Evolutionary conservation across 768 basidiomycete genomes (phyloP).

Genomic region (Boletus subparvulus): DNA sequence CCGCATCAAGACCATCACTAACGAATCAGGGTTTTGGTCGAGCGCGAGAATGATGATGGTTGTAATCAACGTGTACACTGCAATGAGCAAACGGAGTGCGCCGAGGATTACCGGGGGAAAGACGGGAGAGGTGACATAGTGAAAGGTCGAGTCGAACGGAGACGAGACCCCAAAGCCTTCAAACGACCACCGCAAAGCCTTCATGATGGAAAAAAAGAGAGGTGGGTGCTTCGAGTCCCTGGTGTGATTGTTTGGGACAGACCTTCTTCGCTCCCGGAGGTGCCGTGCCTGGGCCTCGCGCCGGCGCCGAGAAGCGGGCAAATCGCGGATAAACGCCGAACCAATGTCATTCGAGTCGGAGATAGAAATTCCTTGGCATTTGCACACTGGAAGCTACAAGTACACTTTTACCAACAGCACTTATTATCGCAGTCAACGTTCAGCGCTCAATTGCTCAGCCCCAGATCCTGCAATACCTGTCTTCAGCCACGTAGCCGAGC

Average conservation of each 20-base stretch:
- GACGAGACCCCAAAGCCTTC: constrained; percentile 34
- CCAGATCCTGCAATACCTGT: constrained; percentile 24
- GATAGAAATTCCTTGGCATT: too few species aligned
- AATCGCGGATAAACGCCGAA: too few species aligned
- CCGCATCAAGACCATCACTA: constrained; percentile 24
- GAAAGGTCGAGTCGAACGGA: constrained; percentile 41
- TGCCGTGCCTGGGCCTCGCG: too few species aligned
- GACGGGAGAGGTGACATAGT: constrained; percentile 43
- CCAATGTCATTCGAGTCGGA: too few species aligned
- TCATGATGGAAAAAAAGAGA: neutral
- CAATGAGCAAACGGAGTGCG: constrained; percentile 45
- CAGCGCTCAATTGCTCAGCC: neutral
- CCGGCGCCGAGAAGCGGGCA: too few species aligned
- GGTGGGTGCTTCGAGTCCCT: neutral
- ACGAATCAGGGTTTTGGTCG: constrained; percentile 28
- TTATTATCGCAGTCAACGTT: too few species aligned
- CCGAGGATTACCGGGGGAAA: constrained; percentile 47
- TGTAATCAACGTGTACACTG: constrained; percentile 47
- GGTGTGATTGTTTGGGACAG: constrained; percentile 6
- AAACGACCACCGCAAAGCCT: neutral
- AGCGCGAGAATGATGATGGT: constrained; percentile 35
- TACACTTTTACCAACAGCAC: too few species aligned
- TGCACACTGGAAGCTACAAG: too few species aligned
- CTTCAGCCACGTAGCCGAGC: neutral
- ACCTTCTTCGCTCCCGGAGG: neutral